phyloP scores from a whole-genome alignment of 2,329 filamentous ascomycete species.

The Botrytis hyacinthi region DNA sequence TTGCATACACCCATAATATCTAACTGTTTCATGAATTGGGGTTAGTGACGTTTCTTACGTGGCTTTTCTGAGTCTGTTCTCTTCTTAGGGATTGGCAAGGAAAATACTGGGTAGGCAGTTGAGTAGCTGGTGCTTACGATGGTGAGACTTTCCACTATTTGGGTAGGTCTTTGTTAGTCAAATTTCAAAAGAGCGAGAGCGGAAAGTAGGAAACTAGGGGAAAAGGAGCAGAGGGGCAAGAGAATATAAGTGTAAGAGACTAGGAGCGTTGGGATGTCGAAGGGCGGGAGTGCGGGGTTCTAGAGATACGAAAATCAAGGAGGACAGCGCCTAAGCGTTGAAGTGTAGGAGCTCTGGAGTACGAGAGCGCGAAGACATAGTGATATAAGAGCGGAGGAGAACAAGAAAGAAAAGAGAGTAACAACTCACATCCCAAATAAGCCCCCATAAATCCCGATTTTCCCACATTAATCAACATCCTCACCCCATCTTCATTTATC shows the following conservation, averaged over 20 bases:
- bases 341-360: too few species aligned
- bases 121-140: constrained; percentile 49
- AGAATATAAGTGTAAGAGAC: too few species aligned
- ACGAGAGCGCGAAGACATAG: too few species aligned
- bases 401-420: neutral
- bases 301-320: too few species aligned
- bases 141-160: constrained; percentile 57
- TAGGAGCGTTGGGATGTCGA: too few species aligned
- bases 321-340: neutral
- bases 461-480: constrained; percentile 52
- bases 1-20: constrained; percentile 52
- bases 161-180: neutral
- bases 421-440: constrained; percentile 52
- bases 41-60: neutral
- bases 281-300: too few species aligned
- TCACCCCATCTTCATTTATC: constrained; percentile 34
- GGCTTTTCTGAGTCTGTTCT: neutral
- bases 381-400: neutral
- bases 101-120: neutral
- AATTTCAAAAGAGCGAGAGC: neutral
- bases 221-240: neutral
- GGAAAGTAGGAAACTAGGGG: neutral
- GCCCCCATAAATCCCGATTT: constrained; percentile 61
- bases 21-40: constrained; percentile 26
- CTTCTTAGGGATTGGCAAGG: neutral